Evolutionary conservation across 169 alveolate genomes (phyloP).

Genomic region (Amoebophrya sp.): DNA sequence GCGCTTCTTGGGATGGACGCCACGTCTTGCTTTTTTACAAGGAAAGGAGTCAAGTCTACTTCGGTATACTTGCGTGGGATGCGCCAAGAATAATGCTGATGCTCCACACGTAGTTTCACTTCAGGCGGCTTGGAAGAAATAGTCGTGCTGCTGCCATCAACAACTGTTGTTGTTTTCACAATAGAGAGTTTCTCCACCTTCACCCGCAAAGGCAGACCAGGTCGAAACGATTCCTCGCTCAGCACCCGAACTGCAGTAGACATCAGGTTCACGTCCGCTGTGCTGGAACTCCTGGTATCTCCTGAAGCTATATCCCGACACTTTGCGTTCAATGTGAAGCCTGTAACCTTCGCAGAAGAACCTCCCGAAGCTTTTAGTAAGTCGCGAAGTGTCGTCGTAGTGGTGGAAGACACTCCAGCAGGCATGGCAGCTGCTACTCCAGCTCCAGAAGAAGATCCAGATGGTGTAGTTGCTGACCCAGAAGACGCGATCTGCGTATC

Average conservation of each 20-base stretch:
- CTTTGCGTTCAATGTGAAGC: not conserved
- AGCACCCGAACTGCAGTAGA: not conserved
- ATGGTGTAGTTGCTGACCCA: no score
- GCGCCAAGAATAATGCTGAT: not conserved
- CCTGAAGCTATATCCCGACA: not conserved
- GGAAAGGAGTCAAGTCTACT: not conserved
- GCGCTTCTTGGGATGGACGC: no score
- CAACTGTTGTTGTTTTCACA: not conserved
- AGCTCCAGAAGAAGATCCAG: not conserved
- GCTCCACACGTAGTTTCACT: not conserved
- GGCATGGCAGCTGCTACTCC: not conserved
- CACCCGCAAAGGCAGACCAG: slow-evolving; percentile 6
- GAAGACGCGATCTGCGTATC: no score
- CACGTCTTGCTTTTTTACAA: no score
- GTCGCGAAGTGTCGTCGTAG: not conserved
- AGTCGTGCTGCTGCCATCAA: no score
- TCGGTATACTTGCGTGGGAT: not conserved
- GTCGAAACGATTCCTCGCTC: not conserved
- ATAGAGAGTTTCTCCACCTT: not conserved
- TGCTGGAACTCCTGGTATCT: not conserved
- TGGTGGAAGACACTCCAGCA: not conserved
- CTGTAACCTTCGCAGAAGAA: not conserved
- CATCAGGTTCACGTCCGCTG: not conserved
- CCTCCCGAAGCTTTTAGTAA: not conserved
- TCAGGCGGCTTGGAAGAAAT: not conserved